A percentile compares a stretch with the other conserved stretches of the same genome.
Conservation (phyloP, 2,329 filamentous ascomycete genomes). For the Xylaria sp. region DNA sequence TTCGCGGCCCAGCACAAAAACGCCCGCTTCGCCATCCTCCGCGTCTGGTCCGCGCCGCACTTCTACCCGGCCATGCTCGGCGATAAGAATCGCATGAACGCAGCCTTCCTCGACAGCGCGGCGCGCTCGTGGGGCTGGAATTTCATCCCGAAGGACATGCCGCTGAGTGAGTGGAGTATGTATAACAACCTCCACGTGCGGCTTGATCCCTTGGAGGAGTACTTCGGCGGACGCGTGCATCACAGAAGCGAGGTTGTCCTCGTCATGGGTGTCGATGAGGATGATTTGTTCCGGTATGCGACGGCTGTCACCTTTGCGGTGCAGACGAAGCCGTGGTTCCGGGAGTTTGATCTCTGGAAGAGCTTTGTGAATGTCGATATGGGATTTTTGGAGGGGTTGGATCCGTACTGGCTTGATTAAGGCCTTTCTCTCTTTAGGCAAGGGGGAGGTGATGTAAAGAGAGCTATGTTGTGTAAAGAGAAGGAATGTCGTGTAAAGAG, state of each 20-base stretch:
- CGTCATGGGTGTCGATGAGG: constrained; percentile 41
- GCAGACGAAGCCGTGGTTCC: constrained; percentile 43
- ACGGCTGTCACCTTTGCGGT: constrained; percentile 40
- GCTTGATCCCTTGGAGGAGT: constrained; percentile 28
- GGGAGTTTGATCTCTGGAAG: constrained; percentile 48
- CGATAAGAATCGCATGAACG: constrained; percentile 31
- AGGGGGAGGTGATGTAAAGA: neutral
- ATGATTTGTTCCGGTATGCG: constrained; percentile 37
- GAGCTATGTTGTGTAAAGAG: neutral
- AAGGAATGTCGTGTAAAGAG: too few relatives aligned
- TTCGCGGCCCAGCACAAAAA: constrained; percentile 26
- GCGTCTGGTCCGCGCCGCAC: constrained; percentile 43
- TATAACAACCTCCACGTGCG: constrained; percentile 35
- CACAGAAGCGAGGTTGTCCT: constrained; percentile 40
- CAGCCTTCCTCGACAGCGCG: constrained; percentile 38
- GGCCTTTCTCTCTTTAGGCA: neutral
- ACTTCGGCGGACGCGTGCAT: constrained; percentile 36
- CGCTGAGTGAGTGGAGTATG: constrained; percentile 34
- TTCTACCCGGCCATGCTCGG: constrained; percentile 46
- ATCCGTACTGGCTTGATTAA: constrained; percentile 36
- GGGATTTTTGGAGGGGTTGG: constrained; percentile 39
- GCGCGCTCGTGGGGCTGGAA: constrained; percentile 43
- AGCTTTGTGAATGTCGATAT: constrained; percentile 46
- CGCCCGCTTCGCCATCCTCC: constrained; percentile 39
- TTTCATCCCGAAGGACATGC: constrained; percentile 33